phyloP scores from a whole-genome alignment of 495 filamentous ascomycete genomes.

The Lasiosphaeria miniovina region DNA sequence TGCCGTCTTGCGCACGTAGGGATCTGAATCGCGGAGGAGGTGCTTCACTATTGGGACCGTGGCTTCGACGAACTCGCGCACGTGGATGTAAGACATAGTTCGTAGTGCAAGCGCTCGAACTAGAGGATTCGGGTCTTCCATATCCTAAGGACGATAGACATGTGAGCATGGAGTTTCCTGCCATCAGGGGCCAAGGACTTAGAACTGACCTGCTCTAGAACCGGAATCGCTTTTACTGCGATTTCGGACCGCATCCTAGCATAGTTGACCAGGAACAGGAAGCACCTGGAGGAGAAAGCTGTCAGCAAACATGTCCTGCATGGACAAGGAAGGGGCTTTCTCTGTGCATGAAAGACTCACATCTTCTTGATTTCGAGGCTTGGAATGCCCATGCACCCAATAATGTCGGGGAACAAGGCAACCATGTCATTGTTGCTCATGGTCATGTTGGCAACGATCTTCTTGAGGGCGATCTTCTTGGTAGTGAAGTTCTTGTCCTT shows the following conservation, averaged over 20 bases:
- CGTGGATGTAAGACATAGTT: slow-evolving; percentile 97
- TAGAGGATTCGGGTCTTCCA: slow-evolving; percentile 89
- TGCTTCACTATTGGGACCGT: slow-evolving; percentile 80
- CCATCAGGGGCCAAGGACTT: neutral
- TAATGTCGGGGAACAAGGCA: slow-evolving; percentile 90
- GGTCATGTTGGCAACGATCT: slow-evolving; percentile 99
- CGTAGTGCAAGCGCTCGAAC: slow-evolving; percentile 89
- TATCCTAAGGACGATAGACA: slow-evolving; percentile 58
- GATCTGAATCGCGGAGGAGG: slow-evolving; percentile 82
- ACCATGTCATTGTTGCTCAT: slow-evolving; percentile 99
- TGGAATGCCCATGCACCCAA: slow-evolving; percentile 89
- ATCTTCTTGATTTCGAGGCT: slow-evolving; percentile 99
- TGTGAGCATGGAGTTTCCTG: slow-evolving; percentile 1
- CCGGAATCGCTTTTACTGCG: slow-evolving; percentile 88
- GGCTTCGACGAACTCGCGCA: slow-evolving; percentile 91
- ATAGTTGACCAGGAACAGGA: slow-evolving; percentile 96
- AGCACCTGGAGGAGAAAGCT: slow-evolving; percentile 66
- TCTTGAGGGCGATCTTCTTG: slow-evolving; percentile 99
- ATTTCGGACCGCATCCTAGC: slow-evolving; percentile 91
- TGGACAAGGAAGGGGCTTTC: no score
- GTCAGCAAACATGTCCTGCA: slow-evolving; percentile 7
- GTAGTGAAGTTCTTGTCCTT: slow-evolving; percentile 97
- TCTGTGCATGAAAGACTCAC: slow-evolving; percentile 46
- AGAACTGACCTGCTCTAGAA: slow-evolving; percentile 68
- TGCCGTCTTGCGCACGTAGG: slow-evolving; percentile 97